phyloP scores from a whole-genome alignment of 371 early-diverging fungal species.

The Rhizopus delemar region DNA sequence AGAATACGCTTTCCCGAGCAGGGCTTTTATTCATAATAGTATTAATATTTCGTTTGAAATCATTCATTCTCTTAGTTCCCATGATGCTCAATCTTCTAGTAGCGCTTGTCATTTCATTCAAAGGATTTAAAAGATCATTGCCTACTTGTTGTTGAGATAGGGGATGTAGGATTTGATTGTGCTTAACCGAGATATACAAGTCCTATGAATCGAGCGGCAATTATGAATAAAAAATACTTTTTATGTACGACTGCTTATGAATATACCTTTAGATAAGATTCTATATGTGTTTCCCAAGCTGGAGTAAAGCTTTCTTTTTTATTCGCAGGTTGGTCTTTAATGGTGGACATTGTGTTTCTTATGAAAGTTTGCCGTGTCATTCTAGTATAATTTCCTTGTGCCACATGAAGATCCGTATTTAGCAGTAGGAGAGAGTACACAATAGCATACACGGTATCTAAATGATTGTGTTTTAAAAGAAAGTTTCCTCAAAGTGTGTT shows the following conservation, averaged over 20 bases:
- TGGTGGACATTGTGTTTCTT: conserved; percentile 59
- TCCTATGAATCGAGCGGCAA: conserved; percentile 45
- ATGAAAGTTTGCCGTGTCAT: conserved; percentile 67
- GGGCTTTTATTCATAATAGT: conserved; percentile 29
- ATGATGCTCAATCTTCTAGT: conserved; percentile 17
- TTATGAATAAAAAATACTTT: neutral
- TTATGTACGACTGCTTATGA: neutral
- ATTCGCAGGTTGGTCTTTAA: conserved; percentile 40
- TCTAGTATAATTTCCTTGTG: conserved; percentile 63
- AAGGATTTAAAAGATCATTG: conserved; percentile 3
- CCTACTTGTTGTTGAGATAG: conserved; percentile 15
- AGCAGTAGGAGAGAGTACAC: conserved; percentile 84
- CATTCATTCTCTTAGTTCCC: conserved; percentile 30
- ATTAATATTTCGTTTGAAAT: conserved; percentile 34
- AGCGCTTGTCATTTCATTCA: neutral
- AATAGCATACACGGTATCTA: conserved; percentile 81
- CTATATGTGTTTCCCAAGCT: conserved; percentile 49
- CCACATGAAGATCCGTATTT: conserved; percentile 92
- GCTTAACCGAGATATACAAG: conserved; percentile 75
- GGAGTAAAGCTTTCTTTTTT: conserved; percentile 18
- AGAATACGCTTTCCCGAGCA: conserved; percentile 34
- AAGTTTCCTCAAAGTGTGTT: neutral
- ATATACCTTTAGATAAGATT: conserved; percentile 40
- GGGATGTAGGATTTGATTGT: conserved; percentile 75
- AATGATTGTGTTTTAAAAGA: no score